Percentiles rank a stretch among this genome's conserved stretches.
Evolutionary conservation across 2,329 filamentous ascomycete genomes (phyloP).

Genomic region (Rutstroemia sydowiana): DNA sequence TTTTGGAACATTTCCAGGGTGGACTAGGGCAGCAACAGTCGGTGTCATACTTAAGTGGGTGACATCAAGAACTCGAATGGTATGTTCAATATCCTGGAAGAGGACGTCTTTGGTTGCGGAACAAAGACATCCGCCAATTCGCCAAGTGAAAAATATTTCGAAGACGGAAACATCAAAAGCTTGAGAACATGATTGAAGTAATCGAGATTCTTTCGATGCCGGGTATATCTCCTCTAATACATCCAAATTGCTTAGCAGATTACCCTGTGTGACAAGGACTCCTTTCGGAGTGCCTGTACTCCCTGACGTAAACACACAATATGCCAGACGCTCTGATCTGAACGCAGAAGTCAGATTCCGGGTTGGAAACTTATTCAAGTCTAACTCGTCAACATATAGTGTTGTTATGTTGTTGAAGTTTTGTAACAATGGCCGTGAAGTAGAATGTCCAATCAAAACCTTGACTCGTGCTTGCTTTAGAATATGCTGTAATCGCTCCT

Average conservation of each 20-base stretch:
- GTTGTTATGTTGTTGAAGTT: conserved; percentile 15
- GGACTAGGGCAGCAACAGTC: conserved; percentile 71
- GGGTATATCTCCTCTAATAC: conserved; percentile 62
- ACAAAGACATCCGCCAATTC: conserved; percentile 70
- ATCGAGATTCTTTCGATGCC: conserved; percentile 36
- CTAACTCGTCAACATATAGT: conserved; percentile 27
- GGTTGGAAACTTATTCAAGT: conserved; percentile 15
- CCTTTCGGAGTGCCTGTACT: conserved; percentile 74
- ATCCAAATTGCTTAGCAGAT: conserved; percentile 69
- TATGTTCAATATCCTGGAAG: conserved; percentile 62
- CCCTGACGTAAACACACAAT: conserved; percentile 77
- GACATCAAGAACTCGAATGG: conserved; percentile 55
- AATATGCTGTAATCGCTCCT: conserved; percentile 52
- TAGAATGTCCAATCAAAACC: conserved; percentile 36
- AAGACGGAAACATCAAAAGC: conserved; percentile 86
- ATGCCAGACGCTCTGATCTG: conserved; percentile 43
- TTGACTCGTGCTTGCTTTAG: conserved; percentile 50
- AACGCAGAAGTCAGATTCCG: conserved; percentile 16
- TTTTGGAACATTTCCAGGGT: conserved; percentile 58
- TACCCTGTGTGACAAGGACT: conserved; percentile 68
- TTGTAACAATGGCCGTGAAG: conserved; percentile 23
- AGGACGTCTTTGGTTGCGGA: conserved; percentile 66
- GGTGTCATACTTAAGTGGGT: conserved; percentile 84
- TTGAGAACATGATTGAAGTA: conserved; percentile 78
- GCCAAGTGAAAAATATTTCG: conserved; percentile 83